Conservation (phyloP, 192 early-diverging fungal genomes). For the Phycomyces blakesleeanus region DNA sequence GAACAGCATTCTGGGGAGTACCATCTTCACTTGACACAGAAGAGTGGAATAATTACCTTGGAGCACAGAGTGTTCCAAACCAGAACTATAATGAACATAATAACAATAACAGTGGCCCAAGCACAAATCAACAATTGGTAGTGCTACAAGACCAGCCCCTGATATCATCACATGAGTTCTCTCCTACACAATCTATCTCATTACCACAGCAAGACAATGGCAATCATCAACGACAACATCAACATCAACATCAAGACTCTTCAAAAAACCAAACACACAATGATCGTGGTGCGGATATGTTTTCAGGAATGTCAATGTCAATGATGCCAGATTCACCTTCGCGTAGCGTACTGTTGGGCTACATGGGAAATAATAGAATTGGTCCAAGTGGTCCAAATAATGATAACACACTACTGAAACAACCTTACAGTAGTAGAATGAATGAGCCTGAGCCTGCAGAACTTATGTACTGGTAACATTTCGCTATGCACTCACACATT, state of each 20-base stretch:
- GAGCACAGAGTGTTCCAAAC: conserved; percentile 3
- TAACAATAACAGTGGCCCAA: too few relatives aligned
- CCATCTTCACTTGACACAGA: conserved; percentile 23
- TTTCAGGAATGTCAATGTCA: conserved; percentile 8
- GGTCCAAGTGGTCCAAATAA: too few relatives aligned
- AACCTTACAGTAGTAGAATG: background rate
- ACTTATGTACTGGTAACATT: background rate
- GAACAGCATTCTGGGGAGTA: conserved; percentile 24
- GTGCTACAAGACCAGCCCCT: background rate
- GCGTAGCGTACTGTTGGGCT: background rate
- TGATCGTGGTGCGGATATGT: background rate
- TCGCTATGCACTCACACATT: too few relatives aligned
- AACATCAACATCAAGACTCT: background rate
- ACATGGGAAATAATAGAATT: too few relatives aligned
- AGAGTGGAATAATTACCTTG: conserved; percentile 29
- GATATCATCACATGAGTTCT: conserved; percentile 1
- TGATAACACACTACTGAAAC: too few relatives aligned
- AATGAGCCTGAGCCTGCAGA: background rate
- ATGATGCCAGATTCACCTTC: background rate
- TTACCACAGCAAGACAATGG: background rate
- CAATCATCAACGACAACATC: too few relatives aligned
- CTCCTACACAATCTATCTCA: background rate
- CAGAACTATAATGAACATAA: background rate
- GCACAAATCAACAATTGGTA: background rate
- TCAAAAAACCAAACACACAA: conserved; percentile 1